These are phyloP conservation scores for Cucumis melo DNA, from an alignment of 306 rosid genomes.

Conservation along the genomic window DNA sequence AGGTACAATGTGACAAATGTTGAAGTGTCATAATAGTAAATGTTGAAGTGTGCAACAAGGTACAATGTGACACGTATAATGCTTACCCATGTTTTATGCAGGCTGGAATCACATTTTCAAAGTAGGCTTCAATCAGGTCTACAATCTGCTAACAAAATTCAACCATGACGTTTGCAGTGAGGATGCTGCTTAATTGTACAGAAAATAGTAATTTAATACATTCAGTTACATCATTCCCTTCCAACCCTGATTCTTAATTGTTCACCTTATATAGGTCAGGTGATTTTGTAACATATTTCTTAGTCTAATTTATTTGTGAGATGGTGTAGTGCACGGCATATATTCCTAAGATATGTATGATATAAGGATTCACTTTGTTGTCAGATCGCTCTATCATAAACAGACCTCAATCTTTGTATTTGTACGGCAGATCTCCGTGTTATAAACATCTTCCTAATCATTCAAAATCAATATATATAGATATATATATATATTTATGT, in stretches of 20 bases:
- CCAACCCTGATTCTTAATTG: background rate
- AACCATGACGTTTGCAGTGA: constrained; percentile 15
- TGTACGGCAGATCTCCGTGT: background rate
- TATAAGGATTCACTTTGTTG: background rate
- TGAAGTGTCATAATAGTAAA: background rate
- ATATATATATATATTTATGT: too few relatives aligned
- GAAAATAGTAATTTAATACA: background rate
- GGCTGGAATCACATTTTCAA: constrained; percentile 67
- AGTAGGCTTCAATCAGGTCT: constrained; percentile 61
- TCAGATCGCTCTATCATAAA: background rate
- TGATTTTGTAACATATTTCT: background rate
- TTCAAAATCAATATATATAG: too few relatives aligned
- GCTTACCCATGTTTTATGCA: constrained; percentile 15
- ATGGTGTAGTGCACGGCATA: background rate
- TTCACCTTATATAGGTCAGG: background rate
- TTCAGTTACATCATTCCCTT: background rate
- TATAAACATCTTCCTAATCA: too few relatives aligned
- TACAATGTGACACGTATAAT: background rate
- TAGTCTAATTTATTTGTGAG: background rate
- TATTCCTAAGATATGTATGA: background rate
- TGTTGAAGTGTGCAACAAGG: constrained; percentile 90
- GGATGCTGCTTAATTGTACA: background rate
- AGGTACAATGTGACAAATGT: constrained; percentile 25
- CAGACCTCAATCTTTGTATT: background rate
- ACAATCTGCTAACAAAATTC: constrained; percentile 55